These are phyloP conservation scores for Metschnikowia anglica DNA, from an alignment of 805 yeast genomes.

Conservation along the genomic window DNA sequence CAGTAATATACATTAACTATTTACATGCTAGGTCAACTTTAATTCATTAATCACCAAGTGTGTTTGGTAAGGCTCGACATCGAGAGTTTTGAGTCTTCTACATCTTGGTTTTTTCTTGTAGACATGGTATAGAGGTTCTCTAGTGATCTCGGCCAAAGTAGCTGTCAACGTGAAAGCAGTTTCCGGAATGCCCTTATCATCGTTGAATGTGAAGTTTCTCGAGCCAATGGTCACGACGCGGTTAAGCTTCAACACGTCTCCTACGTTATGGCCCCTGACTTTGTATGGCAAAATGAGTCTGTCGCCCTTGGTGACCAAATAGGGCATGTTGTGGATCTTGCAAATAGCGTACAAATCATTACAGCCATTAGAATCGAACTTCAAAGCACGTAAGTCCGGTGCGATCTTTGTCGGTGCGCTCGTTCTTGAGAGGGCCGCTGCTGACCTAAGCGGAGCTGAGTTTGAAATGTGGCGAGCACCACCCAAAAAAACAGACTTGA, in stretches of 20 bases:
- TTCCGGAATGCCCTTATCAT: conserved; percentile 43
- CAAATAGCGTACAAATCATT: conserved; percentile 74
- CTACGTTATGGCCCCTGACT: conserved; percentile 73
- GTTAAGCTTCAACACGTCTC: conserved; percentile 73
- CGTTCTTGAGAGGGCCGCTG: conserved; percentile 2
- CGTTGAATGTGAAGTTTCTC: conserved; percentile 65
- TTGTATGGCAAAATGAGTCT: conserved; percentile 74
- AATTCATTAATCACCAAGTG: conserved; percentile 75
- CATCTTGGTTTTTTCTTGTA: conserved; percentile 67
- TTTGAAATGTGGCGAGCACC: conserved; percentile 14
- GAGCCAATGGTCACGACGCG: conserved; percentile 84
- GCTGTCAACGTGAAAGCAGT: conserved; percentile 67
- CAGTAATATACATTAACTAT: conserved; percentile 13
- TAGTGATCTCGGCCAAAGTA: conserved; percentile 81
- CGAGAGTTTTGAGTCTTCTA: conserved; percentile 72
- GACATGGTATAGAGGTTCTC: conserved; percentile 64
- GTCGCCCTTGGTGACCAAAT: conserved; percentile 90
- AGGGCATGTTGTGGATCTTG: conserved; percentile 78
- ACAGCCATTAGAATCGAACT: conserved; percentile 55
- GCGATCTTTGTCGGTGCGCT: neutral
- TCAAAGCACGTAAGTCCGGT: conserved; percentile 58
- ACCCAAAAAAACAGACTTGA: conserved; percentile 11
- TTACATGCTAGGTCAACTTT: conserved; percentile 42
- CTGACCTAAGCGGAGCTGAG: conserved; percentile 12
- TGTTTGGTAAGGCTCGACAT: conserved; percentile 75